phyloP scores from a whole-genome alignment of 208 protist genomes.

The Leishmania arabica region DNA sequence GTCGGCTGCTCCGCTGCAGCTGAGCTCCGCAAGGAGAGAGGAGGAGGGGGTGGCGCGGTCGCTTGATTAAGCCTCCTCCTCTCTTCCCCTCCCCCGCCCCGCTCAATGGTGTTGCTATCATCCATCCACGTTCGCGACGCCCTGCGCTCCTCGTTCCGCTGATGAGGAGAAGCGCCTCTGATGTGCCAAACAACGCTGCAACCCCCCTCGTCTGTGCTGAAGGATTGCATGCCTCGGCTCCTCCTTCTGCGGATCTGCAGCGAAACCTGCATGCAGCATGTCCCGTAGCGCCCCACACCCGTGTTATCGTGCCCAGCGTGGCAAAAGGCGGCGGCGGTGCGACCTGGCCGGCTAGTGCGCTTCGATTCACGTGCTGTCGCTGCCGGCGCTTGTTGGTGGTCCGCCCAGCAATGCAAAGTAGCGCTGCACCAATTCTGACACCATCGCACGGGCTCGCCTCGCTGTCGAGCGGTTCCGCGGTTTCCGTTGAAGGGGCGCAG shows the following conservation, averaged over 20 bases:
- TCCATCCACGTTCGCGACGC: not conserved
- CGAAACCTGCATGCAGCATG: not conserved
- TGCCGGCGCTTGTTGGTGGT: slow-evolving; percentile 22
- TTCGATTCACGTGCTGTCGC: slow-evolving; percentile 30
- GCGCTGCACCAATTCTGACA: not conserved
- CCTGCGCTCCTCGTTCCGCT: not conserved
- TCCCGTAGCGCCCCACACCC: not conserved
- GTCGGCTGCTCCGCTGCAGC: not conserved
- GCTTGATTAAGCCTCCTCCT: not conserved
- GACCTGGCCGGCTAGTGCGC: not conserved
- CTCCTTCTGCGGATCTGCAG: no score
- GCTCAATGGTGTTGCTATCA: not conserved
- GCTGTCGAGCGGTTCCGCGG: not conserved
- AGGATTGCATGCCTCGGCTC: not conserved
- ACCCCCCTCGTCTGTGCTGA: not conserved
- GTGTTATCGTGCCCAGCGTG: not conserved
- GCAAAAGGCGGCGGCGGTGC: not conserved
- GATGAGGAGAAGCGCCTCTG: not conserved
- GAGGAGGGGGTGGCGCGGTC: not conserved
- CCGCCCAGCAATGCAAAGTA: slow-evolving; percentile 3
- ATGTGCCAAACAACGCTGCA: not conserved
- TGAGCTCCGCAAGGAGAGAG: not conserved
- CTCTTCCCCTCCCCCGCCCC: not conserved
- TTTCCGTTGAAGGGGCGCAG: not conserved
- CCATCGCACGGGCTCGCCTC: not conserved